Percentiles rank a stretch among this genome's conserved stretches.
These are phyloP conservation scores for Fusarium veterinarium DNA, from an alignment of 2,329 filamentous ascomycete species.

Conservation along the genomic window DNA sequence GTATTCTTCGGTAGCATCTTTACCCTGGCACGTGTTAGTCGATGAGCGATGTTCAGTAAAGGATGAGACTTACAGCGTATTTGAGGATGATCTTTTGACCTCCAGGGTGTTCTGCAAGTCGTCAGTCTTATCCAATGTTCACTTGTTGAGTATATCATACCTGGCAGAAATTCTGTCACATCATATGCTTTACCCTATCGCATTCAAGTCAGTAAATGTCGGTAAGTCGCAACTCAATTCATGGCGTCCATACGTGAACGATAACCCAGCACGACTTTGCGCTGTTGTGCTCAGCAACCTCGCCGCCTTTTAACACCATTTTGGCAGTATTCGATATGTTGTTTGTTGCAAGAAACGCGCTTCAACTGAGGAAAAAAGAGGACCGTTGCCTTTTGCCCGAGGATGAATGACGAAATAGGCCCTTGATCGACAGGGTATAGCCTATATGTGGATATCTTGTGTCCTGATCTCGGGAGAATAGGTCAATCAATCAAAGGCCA, in stretches of 20 bases:
- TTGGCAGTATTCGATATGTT: slow-evolving; percentile 19
- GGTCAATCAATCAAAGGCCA: neutral
- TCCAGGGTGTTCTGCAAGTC: slow-evolving; percentile 79
- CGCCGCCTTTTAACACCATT: slow-evolving; percentile 62
- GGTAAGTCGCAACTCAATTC: neutral
- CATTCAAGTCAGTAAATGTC: slow-evolving; percentile 30
- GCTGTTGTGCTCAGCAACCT: slow-evolving; percentile 78
- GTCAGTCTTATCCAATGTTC: slow-evolving; percentile 7
- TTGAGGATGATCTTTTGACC: slow-evolving; percentile 95
- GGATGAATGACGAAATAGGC: slow-evolving; percentile 31
- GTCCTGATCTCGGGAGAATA: neutral
- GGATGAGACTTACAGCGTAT: slow-evolving; percentile 72
- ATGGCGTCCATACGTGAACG: slow-evolving; percentile 70
- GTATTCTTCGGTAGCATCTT: slow-evolving; percentile 92
- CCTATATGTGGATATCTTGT: neutral
- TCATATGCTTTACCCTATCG: slow-evolving; percentile 82
- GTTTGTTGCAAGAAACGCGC: neutral
- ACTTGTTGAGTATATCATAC: slow-evolving; percentile 53
- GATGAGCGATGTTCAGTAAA: neutral
- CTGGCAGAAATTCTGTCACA: slow-evolving; percentile 88
- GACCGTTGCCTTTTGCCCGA: slow-evolving; percentile 40
- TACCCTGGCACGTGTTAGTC: slow-evolving; percentile 64
- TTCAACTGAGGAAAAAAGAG: neutral
- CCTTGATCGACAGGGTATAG: slow-evolving; percentile 17
- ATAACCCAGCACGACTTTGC: slow-evolving; percentile 93